Conservation (phyloP, 2,329 filamentous ascomycete species). For the Aspergillus versicolor region DNA sequence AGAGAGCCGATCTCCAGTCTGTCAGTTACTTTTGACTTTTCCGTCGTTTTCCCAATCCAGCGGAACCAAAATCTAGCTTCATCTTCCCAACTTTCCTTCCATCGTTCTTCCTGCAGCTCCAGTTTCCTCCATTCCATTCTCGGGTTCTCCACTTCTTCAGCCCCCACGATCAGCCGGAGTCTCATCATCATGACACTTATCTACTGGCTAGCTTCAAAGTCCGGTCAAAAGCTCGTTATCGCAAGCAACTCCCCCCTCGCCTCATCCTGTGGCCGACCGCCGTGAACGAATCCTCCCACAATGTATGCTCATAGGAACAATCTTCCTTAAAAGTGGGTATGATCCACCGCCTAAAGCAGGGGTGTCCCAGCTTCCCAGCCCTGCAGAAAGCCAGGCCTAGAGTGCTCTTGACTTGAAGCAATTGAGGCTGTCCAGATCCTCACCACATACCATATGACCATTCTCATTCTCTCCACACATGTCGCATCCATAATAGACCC, state of each 20-base stretch:
- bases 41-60: constrained; percentile 3
- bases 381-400: constrained; percentile 4
- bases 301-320: constrained; percentile 3
- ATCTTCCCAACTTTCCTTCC: not conserved
- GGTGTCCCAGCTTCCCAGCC: constrained; percentile 2
- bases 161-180: not conserved
- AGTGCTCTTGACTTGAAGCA: not conserved
- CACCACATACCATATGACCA: constrained; percentile 3
- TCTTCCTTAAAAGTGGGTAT: constrained; percentile 3
- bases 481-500: not conserved
- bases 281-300: not conserved
- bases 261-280: not conserved
- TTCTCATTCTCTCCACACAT: not conserved
- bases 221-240: not conserved
- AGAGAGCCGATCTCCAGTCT: not conserved
- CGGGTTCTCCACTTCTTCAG: not conserved
- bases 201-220: not conserved
- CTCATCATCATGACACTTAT: not conserved
- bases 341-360: constrained; percentile 11
- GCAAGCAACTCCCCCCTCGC: constrained; percentile 3
- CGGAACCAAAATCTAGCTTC: constrained; percentile 4
- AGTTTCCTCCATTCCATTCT: not conserved
- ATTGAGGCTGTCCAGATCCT: not conserved
- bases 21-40: not conserved
- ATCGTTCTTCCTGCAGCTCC: not conserved